Percentiles rank a stretch among this genome's conserved stretches.
Conservation (phyloP, 495 filamentous ascomycete genomes). For the Talaromyces proteolyticus region DNA sequence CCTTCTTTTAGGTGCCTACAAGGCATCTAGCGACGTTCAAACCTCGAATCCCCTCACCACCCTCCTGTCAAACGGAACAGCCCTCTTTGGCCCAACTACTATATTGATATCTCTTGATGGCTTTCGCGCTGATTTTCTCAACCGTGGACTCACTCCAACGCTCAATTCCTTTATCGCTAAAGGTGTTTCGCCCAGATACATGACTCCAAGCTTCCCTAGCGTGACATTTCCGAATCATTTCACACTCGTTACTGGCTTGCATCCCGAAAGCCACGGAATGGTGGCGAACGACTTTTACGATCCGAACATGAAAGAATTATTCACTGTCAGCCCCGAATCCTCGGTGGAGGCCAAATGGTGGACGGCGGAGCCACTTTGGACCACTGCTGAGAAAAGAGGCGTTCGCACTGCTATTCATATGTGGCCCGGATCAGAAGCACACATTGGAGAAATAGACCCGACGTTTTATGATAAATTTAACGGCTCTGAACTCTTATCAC, state of each 20-base stretch:
- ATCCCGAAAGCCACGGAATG: constrained; percentile 89
- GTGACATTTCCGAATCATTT: constrained; percentile 99
- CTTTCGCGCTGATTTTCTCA: constrained; percentile 93
- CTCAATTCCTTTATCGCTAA: constrained; percentile 72
- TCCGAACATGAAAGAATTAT: constrained; percentile 65
- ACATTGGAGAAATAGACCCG: constrained; percentile 58
- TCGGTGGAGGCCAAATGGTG: constrained; percentile 85
- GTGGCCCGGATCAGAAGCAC: constrained; percentile 95
- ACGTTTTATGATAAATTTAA: constrained; percentile 80
- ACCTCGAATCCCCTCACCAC: constrained; percentile 9
- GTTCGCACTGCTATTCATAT: constrained; percentile 84
- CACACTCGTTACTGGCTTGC: constrained; percentile 85
- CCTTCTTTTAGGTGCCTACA: constrained; percentile 49
- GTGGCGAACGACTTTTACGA: constrained; percentile 96
- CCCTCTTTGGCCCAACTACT: constrained; percentile 83
- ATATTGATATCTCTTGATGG: constrained; percentile 93
- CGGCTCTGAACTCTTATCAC: constrained; percentile 60
- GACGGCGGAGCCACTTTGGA: constrained; percentile 89
- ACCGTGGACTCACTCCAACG: constrained; percentile 73
- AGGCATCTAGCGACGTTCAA: constrained; percentile 36
- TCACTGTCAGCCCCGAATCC: constrained; percentile 55
- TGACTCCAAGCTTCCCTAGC: constrained; percentile 89
- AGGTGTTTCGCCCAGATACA: constrained; percentile 84
- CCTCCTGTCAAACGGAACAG: constrained; percentile 58
- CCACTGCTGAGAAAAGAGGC: constrained; percentile 75